Percentiles rank a stretch among this genome's conserved stretches.
phyloP scores from a whole-genome alignment of 1,284 basidiomycete species.

The Kwoniella shivajii region DNA sequence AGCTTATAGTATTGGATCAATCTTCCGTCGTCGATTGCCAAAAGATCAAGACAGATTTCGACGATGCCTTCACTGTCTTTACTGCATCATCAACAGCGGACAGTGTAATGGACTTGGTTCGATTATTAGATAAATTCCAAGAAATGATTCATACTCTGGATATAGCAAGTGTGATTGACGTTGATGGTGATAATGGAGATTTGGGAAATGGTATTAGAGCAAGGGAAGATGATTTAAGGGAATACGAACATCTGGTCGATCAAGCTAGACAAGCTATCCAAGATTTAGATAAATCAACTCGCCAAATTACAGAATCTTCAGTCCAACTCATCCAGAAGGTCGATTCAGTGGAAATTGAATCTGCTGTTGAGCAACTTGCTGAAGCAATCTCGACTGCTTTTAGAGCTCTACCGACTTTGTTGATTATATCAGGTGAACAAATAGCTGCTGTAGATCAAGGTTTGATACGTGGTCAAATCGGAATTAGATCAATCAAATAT shows the following conservation, averaged over 20 bases:
- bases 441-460: slow-evolving; percentile 31
- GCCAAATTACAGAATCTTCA: slow-evolving; percentile 6
- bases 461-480: slow-evolving; percentile 32
- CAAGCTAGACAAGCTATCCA: slow-evolving; percentile 37
- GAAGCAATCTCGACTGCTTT: slow-evolving; percentile 25
- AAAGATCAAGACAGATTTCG: slow-evolving; percentile 31
- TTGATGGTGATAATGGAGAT: slow-evolving; percentile 43
- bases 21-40: slow-evolving; percentile 28
- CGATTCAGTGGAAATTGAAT: neutral
- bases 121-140: slow-evolving; percentile 24
- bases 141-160: slow-evolving; percentile 36
- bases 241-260: slow-evolving; percentile 43
- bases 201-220: slow-evolving; percentile 11
- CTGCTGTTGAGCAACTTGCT: slow-evolving; percentile 1
- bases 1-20: slow-evolving; percentile 29
- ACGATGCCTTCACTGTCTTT: slow-evolving; percentile 17
- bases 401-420: slow-evolving; percentile 30
- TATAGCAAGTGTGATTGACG: slow-evolving; percentile 49
- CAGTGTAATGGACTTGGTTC: slow-evolving; percentile 18
- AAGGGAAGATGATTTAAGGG: slow-evolving; percentile 27
- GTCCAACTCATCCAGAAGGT: slow-evolving; percentile 4
- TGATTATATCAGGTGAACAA: slow-evolving; percentile 40
- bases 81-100: neutral
- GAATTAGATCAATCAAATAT: slow-evolving; percentile 25
- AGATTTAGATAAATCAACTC: slow-evolving; percentile 36